A percentile compares a stretch with the other conserved stretches of the same genome.
These are phyloP conservation scores for Phytopythium mirpurense DNA, from an alignment of 352 stramenopile species.

Conservation along the genomic window DNA sequence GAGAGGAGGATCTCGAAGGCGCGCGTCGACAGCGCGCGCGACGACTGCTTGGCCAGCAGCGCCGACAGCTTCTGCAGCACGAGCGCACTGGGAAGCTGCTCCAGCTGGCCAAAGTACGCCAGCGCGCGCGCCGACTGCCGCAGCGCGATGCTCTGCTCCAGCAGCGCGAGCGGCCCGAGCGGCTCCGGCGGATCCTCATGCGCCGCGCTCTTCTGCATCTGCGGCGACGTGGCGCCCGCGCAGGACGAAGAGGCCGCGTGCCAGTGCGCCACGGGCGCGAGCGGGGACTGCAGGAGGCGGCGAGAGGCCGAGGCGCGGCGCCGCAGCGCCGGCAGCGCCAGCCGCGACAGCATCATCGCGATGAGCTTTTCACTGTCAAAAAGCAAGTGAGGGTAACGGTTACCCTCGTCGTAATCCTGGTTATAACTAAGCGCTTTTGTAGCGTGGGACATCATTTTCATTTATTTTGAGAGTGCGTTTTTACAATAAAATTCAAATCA, in stretches of 20 bases:
- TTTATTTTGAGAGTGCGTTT: no score
- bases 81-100: slow-evolving; percentile 18
- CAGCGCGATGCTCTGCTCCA: slow-evolving; percentile 35
- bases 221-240: background rate
- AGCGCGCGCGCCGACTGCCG: slow-evolving; percentile 27
- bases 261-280: background rate
- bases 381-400: no score
- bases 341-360: slow-evolving; percentile 1
- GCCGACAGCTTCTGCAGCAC: slow-evolving; percentile 46
- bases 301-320: background rate
- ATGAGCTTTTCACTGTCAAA: no score
- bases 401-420: no score
- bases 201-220: background rate
- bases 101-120: slow-evolving; percentile 27
- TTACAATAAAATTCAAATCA: no score
- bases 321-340: slow-evolving; percentile 4
- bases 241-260: slow-evolving; percentile 1
- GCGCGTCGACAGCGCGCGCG: slow-evolving; percentile 12
- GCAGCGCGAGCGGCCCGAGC: slow-evolving; percentile 12
- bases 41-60: slow-evolving; percentile 41
- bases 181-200: background rate
- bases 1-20: slow-evolving; percentile 37
- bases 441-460: no score
- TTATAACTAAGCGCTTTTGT: no score
- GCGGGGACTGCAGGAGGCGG: background rate